phyloP scores from a whole-genome alignment of 1,139 yeast species.

The Saccharomyces pastorianus region DNA sequence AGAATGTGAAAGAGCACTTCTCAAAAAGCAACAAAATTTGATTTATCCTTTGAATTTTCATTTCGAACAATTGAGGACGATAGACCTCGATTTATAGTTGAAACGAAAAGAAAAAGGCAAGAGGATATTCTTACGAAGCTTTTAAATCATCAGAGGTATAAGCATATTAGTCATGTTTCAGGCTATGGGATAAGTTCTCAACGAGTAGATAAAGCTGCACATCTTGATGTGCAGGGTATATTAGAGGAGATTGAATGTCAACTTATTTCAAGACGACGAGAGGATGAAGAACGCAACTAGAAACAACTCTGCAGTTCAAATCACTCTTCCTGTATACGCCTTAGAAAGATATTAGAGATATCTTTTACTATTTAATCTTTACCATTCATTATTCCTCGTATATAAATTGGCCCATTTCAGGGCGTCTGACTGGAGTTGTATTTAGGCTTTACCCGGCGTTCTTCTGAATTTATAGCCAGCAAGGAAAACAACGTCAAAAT shows the following conservation, averaged over 20 bases:
- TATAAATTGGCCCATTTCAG: not conserved
- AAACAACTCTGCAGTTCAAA: not conserved
- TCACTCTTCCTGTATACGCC: not conserved
- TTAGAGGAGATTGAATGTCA: not conserved
- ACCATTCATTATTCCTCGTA: not conserved
- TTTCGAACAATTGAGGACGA: not conserved
- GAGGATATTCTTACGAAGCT: not conserved
- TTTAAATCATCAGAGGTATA: not conserved
- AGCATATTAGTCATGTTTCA: not conserved
- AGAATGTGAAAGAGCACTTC: not conserved
- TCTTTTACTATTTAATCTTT: not conserved
- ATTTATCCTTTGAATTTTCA: not conserved
- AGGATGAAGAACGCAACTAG: not conserved
- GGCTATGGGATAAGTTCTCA: not conserved
- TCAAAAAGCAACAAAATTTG: not conserved
- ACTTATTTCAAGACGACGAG: not conserved
- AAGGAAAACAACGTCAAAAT: not conserved
- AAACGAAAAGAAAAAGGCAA: not conserved
- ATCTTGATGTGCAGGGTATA: not conserved
- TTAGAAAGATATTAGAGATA: not conserved
- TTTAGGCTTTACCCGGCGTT: not conserved
- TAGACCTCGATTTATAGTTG: not conserved
- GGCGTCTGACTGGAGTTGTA: not conserved
- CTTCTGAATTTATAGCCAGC: not conserved
- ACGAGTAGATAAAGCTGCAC: not conserved